Evolutionary conservation across 768 basidiomycete genomes (phyloP), one percentile per base, ranked within the genome.

Genomic region (Termitomyces sp.): DNA sequence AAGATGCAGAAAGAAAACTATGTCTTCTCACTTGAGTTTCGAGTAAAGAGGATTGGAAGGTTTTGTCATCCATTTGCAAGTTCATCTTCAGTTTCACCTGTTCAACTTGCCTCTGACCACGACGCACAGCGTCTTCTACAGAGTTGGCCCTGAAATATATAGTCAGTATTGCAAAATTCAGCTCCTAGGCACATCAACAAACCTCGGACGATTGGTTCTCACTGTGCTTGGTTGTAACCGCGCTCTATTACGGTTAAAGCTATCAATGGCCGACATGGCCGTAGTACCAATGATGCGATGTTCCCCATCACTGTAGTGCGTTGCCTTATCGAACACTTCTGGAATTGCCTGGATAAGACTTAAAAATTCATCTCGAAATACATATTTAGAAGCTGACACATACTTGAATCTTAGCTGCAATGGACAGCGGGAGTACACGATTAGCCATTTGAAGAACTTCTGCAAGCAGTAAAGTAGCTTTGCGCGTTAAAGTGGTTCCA

Each of bases 31-130:
- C 93, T 73, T 94, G 91, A 2, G 93, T 93, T 65, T 97, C 94
- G 22, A 95, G 78, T 52, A 99, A 76, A 42, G 80, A 82, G 4
- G 86, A 78, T 67, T 95, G 93, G 73, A 98, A 99, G 4, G 89
- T 83, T 69, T 81, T 88, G 71, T 98, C 97, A 69, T 99, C 97
- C 85, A 98, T 92, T 73, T 93, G 91, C 82, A 97, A 86, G 60
- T 88, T 90, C 68, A 90, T 81, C 69, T 94, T 93, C 55, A 97
- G 78, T 72, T 92, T 95, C 27, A 84, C 87, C 66, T 94, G 91
- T 65, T 97, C 93, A 2, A 95, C 88, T 65, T 94, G 93, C 60
- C 91, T 80, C 72, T 97, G 95, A 13, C 91, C 91, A 48, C 94
- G 82, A 33, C 91, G 84, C 34, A 95, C 81, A 2, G 91, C 82